These are phyloP conservation scores for Suillus bovinus DNA, from an alignment of 768 basidiomycete genomes.

Conservation along the genomic window DNA sequence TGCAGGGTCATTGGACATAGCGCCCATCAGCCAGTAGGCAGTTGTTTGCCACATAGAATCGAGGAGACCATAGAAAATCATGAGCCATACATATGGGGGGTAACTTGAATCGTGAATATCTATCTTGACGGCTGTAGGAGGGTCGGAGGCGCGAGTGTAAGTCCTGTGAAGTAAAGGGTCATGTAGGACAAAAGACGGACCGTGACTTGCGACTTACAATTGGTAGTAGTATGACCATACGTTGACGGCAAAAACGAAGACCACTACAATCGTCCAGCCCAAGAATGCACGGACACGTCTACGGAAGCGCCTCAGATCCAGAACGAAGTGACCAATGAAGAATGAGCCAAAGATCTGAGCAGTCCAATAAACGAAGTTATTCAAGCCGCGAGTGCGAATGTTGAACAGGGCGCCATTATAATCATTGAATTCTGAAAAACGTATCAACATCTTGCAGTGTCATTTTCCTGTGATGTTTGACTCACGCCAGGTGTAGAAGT, in stretches of 20 bases:
- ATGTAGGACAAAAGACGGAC: neutral
- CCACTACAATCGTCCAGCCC: constrained; percentile 63
- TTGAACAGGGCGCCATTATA: constrained; percentile 81
- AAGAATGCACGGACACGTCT: constrained; percentile 72
- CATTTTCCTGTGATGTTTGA: constrained; percentile 10
- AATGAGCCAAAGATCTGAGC: constrained; percentile 77
- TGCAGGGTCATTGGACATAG: constrained; percentile 80
- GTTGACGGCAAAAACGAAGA: constrained; percentile 68
- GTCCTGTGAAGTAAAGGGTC: constrained; percentile 30
- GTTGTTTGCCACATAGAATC: constrained; percentile 88
- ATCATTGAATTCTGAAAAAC: constrained; percentile 68
- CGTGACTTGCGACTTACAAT: constrained; percentile 43
- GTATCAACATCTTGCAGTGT: neutral
- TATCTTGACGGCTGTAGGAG: constrained; percentile 43
- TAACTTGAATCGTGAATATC: constrained; percentile 62
- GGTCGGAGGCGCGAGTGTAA: constrained; percentile 59
- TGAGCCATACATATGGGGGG: constrained; percentile 56
- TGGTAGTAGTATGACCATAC: constrained; percentile 80
- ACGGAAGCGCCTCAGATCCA: constrained; percentile 55
- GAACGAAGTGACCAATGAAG: constrained; percentile 59
- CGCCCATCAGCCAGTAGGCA: constrained; percentile 82
- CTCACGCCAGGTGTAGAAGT: constrained; percentile 86
- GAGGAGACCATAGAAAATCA: constrained; percentile 71
- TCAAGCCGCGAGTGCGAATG: constrained; percentile 75
- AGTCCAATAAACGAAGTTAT: constrained; percentile 79